Evolutionary conservation across 148 eudicot genomes (phyloP).

Genomic region (Rhododendron kiyosumense): DNA sequence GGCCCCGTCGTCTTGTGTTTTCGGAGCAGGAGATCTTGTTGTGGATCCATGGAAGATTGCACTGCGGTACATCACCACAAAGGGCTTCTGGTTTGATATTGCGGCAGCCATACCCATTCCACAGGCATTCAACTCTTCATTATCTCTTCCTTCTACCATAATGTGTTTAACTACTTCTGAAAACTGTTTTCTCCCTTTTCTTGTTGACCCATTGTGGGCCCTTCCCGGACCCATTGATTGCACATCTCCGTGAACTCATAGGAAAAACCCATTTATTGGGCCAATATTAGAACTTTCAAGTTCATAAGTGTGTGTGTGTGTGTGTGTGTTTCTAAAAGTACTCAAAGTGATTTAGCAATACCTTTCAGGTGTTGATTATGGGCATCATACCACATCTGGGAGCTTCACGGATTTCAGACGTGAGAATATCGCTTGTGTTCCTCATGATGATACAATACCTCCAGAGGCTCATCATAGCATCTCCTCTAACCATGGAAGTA

Average conservation of each 20-base stretch:
- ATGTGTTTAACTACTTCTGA: background rate
- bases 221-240: background rate
- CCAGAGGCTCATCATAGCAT: slow-evolving; percentile 42
- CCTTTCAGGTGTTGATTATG: slow-evolving; percentile 55
- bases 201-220: background rate
- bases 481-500: slow-evolving; percentile 49
- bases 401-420: slow-evolving; percentile 56
- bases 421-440: slow-evolving; percentile 50
- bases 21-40: slow-evolving; percentile 72
- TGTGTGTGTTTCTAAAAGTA: background rate
- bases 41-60: slow-evolving; percentile 52
- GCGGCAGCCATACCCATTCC: background rate
- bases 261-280: background rate
- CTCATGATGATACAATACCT: slow-evolving; percentile 48
- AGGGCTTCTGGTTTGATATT: background rate
- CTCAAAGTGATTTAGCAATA: background rate
- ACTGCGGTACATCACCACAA: slow-evolving; percentile 32
- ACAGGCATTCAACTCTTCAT: background rate
- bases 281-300: background rate
- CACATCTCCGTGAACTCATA: background rate
- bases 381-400: slow-evolving; percentile 43
- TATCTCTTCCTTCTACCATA: background rate
- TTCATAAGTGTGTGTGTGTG: background rate
- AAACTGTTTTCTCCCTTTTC: background rate
- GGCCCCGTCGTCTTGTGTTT: slow-evolving; percentile 65